These are phyloP conservation scores for Cyclocybe cylindracea DNA, from an alignment of 768 basidiomycete genomes.

Conservation along the genomic window DNA sequence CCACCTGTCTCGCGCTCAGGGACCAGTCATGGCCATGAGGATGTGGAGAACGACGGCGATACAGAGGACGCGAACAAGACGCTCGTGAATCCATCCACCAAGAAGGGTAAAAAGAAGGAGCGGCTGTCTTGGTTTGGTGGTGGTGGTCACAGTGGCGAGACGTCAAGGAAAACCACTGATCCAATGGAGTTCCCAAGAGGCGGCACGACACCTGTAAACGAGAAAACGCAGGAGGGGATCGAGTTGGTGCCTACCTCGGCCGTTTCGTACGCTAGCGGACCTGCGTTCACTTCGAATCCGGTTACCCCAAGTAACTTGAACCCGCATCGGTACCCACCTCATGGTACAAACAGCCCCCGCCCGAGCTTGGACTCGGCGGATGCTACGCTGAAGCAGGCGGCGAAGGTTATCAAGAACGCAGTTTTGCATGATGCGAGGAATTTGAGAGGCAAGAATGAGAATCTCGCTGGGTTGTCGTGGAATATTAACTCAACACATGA, in stretches of 20 bases:
- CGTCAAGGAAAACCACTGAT: not conserved
- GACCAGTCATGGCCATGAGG: slow-evolving; percentile 16
- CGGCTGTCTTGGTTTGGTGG: slow-evolving; percentile 13
- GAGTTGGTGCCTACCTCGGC: slow-evolving; percentile 15
- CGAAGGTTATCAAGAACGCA: slow-evolving; percentile 65
- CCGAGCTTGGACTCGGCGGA: slow-evolving; percentile 30
- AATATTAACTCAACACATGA: slow-evolving; percentile 59
- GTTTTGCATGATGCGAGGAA: slow-evolving; percentile 78
- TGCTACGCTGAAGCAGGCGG: slow-evolving; percentile 53
- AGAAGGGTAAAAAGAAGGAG: slow-evolving; percentile 20
- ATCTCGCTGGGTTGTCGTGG: slow-evolving; percentile 46
- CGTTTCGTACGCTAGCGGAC: not conserved
- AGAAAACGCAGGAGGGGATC: slow-evolving; percentile 7
- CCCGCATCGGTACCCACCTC: slow-evolving; percentile 44
- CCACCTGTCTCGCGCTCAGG: slow-evolving; percentile 4
- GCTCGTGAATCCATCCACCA: slow-evolving; percentile 5
- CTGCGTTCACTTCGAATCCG: slow-evolving; percentile 12
- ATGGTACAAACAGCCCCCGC: slow-evolving; percentile 18
- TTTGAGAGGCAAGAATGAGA: slow-evolving; percentile 51
- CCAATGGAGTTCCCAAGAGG: not conserved
- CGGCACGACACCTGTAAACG: slow-evolving; percentile 6
- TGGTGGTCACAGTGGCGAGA: not conserved
- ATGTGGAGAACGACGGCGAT: slow-evolving; percentile 19
- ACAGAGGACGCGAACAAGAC: slow-evolving; percentile 15
- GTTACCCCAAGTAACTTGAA: slow-evolving; percentile 20